Percentiles rank a stretch among this genome's conserved stretches.
Conservation (phyloP, 805 yeast species). For the Blastobotrys attinorum region DNA sequence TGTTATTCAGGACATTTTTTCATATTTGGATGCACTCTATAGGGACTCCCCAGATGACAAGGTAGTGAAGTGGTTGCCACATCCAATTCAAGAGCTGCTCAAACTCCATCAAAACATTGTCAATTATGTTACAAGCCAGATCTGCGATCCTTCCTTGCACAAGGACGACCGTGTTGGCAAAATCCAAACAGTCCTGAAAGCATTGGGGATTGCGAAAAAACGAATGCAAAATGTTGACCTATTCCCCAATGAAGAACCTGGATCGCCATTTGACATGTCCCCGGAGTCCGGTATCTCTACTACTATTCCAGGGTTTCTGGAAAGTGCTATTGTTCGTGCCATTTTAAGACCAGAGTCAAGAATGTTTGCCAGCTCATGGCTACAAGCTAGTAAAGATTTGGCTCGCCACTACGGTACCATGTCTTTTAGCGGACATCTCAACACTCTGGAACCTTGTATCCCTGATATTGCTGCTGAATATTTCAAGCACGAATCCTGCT, state of each 20-base stretch:
- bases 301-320: conserved; percentile 73
- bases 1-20: conserved; percentile 58
- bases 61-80: conserved; percentile 50
- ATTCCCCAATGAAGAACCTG: conserved; percentile 25
- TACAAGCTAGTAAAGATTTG: conserved; percentile 41
- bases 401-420: conserved; percentile 13
- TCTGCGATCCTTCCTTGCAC: conserved; percentile 53
- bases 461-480: conserved; percentile 21
- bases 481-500: conserved; percentile 14
- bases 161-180: conserved; percentile 53
- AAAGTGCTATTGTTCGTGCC: conserved; percentile 66
- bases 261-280: conserved; percentile 8
- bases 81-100: conserved; percentile 57
- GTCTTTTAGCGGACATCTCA: conserved; percentile 4
- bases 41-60: conserved; percentile 36
- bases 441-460: conserved; percentile 17
- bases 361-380: conserved; percentile 61
- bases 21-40: conserved; percentile 56
- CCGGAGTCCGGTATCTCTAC: conserved; percentile 12
- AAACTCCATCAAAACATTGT: conserved; percentile 61
- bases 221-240: conserved; percentile 55
- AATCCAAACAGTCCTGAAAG: conserved; percentile 60
- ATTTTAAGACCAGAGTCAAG: conserved; percentile 78
- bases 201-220: conserved; percentile 55
- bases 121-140: conserved; percentile 52